Conservation (phyloP, 331 rosid genomes). For the Rosa hybrid region DNA sequence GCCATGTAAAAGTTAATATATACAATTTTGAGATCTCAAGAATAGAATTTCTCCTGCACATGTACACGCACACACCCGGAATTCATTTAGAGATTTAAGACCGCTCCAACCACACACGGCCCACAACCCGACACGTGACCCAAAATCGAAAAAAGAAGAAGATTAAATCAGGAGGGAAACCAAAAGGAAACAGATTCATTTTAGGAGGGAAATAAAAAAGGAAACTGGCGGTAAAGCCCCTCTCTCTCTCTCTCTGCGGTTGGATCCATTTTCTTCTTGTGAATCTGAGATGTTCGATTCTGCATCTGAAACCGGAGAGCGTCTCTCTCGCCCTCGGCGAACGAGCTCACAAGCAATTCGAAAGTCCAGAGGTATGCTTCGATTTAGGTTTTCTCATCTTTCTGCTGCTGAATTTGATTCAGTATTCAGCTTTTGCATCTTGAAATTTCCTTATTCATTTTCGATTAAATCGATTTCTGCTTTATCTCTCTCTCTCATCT, state of each 20-base stretch:
- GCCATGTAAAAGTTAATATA: too few relatives aligned
- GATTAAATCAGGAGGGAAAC: conserved; percentile 28
- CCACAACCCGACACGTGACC: conserved; percentile 6
- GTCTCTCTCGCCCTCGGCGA: background rate
- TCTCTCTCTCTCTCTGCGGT: background rate
- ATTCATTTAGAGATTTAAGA: too few relatives aligned
- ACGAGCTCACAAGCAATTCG: background rate
- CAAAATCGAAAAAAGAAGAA: too few relatives aligned
- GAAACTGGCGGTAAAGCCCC: background rate
- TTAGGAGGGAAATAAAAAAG: conserved; percentile 30
- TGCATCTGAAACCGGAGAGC: background rate
- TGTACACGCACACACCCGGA: too few relatives aligned
- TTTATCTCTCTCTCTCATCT: background rate
- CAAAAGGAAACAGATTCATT: conserved; percentile 4
- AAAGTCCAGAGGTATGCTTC: background rate
- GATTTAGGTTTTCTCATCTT: background rate
- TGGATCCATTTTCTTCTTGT: background rate
- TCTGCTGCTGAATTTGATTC: background rate
- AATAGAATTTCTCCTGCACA: too few relatives aligned
- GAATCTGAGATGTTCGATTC: background rate
- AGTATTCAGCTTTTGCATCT: background rate
- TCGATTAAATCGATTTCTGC: background rate
- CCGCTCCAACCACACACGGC: too few relatives aligned
- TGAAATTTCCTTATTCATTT: background rate
- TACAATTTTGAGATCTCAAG: too few relatives aligned